Evolutionary conservation across 208 protist genomes (phyloP), one percentile per base, ranked within the genome.

Genomic region (Tetramitus jugosus): DNA sequence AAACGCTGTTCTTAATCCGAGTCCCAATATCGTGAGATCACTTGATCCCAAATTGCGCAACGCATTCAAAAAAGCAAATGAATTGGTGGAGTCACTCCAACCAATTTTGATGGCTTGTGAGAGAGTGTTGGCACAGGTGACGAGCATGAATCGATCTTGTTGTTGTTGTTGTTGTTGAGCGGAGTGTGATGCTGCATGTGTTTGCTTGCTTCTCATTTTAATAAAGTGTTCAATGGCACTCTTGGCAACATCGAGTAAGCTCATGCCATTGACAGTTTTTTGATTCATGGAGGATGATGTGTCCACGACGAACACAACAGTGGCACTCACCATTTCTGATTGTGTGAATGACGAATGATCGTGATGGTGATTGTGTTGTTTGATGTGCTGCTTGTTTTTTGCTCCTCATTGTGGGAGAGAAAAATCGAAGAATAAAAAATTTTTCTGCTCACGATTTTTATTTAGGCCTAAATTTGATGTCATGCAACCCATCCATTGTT

Each of bases 261-360:
- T 43, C 43, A 76, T 60, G 2, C 69, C 69, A 43, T 40, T 43
- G 0, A 8, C 8, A 33, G 45, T 43, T 60, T 42, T 35, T 61
- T 76, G 69, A 60, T 60, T 76, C 69, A 76, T 76, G 6, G 69
- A 76, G 2, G 31, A 35, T 29, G 45, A 61, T n/a, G 69, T 76
- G 42, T 76, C 69, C 2, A 76, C 29, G 6, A 76, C n/a, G 31
- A 76, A 76, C 7, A 53, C n/a, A n/a, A n/a, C n/a, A n/a, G n/a
- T n/a, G n/a, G n/a, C n/a, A n/a, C n/a, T n/a, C n/a, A n/a, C n/a
- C n/a, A n/a, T n/a, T n/a, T n/a, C n/a, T n/a, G n/a, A n/a, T n/a
- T n/a, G n/a, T n/a, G n/a, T n/a, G n/a, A n/a, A n/a, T n/a, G n/a
- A n/a, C n/a, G n/a, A n/a, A n/a, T n/a, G n/a, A n/a, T n/a, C n/a